A percentile compares a stretch with the other conserved stretches of the same genome.
Evolutionary conservation across 2,329 filamentous ascomycete genomes (phyloP).

Genomic region (Calonectria crousiana): DNA sequence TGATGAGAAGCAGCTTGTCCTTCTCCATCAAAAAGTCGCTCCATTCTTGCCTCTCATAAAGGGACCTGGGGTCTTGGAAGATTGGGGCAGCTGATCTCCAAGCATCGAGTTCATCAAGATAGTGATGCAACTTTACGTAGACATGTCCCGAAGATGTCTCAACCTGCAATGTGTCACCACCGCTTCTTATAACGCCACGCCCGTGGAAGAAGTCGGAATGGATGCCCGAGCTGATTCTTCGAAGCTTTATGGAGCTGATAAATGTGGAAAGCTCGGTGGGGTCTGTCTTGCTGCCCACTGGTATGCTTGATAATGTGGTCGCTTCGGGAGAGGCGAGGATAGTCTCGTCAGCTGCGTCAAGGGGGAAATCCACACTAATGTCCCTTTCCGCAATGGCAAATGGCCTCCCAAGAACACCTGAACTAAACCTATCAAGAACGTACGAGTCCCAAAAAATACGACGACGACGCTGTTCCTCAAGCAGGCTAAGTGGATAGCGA

Average conservation of each 20-base stretch:
- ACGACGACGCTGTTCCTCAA: slow-evolving; percentile 30
- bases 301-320: neutral
- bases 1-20: slow-evolving; percentile 54
- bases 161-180: neutral
- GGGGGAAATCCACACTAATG: slow-evolving; percentile 27
- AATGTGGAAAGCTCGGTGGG: slow-evolving; percentile 46
- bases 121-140: slow-evolving; percentile 42
- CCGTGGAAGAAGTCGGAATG: slow-evolving; percentile 45
- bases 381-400: slow-evolving; percentile 35
- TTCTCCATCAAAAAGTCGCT: slow-evolving; percentile 57
- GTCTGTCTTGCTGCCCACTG: neutral
- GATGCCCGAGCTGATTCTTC: slow-evolving; percentile 56
- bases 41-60: slow-evolving; percentile 59
- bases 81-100: slow-evolving; percentile 52
- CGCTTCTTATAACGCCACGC: neutral
- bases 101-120: slow-evolving; percentile 49
- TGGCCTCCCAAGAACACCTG: slow-evolving; percentile 26
- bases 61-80: slow-evolving; percentile 48
- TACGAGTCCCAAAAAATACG: slow-evolving; percentile 41
- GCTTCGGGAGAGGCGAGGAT: slow-evolving; percentile 11
- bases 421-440: slow-evolving; percentile 36
- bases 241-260: slow-evolving; percentile 51
- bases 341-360: slow-evolving; percentile 31
- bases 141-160: slow-evolving; percentile 35
- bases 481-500: neutral